phyloP scores from a whole-genome alignment of 148 eudicot genomes.

The Amaranthus cruentus region DNA sequence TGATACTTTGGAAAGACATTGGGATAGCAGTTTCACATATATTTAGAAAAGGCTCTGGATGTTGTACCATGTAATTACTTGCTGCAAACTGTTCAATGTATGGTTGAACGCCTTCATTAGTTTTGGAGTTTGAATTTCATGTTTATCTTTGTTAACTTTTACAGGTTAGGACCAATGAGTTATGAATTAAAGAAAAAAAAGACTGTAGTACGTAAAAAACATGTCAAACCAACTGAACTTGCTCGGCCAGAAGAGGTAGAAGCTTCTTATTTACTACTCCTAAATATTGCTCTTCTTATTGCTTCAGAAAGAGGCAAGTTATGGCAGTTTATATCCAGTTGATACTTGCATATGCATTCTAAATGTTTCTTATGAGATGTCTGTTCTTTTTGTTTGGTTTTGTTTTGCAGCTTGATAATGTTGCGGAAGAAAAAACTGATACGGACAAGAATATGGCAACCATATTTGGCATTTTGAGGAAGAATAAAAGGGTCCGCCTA shows the following conservation, averaged over 20 bases:
- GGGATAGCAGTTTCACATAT: constrained; percentile 60
- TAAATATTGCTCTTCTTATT: neutral
- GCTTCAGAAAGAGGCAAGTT: neutral
- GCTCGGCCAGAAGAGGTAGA: constrained; percentile 83
- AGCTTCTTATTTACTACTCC: neutral
- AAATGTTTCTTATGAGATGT: neutral
- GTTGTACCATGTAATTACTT: constrained; percentile 56
- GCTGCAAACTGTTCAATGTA: neutral
- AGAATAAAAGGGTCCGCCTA: constrained; percentile 52
- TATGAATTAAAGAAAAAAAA: constrained; percentile 60
- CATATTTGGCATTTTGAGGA: constrained; percentile 69
- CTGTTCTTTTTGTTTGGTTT: neutral
- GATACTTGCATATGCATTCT: neutral
- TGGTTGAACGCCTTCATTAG: neutral
- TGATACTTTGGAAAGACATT: constrained; percentile 60
- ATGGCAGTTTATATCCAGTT: neutral
- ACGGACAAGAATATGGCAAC: constrained; percentile 87
- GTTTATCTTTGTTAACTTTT: neutral
- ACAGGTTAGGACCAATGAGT: constrained; percentile 85
- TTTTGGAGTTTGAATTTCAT: neutral
- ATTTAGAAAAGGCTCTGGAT: constrained; percentile 50
- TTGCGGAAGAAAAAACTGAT: constrained; percentile 66
- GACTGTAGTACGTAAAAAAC: constrained; percentile 42
- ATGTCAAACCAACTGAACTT: constrained; percentile 53
- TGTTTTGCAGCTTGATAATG: constrained; percentile 59